A percentile compares a stretch with the other conserved stretches of the same genome.
phyloP scores from a whole-genome alignment of 805 yeast genomes.

The Tetrapisispora pingtungensis region DNA sequence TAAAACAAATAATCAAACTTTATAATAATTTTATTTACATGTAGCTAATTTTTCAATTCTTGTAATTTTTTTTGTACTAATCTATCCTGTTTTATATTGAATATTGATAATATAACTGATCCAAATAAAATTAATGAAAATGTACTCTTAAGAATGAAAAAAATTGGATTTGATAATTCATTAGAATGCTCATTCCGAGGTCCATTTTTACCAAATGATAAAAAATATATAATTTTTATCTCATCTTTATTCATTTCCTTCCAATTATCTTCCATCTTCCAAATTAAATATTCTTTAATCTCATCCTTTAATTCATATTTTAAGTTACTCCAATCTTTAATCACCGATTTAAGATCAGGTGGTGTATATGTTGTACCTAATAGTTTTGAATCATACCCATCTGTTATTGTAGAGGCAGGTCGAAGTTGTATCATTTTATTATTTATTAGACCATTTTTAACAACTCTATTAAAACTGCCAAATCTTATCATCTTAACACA shows the following conservation, averaged over 20 bases:
- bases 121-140: constrained; percentile 16
- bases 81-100: constrained; percentile 7
- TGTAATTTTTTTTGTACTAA: not conserved
- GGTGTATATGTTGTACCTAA: constrained; percentile 15
- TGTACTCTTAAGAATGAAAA: constrained; percentile 14
- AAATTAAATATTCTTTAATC: constrained; percentile 28
- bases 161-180: constrained; percentile 6
- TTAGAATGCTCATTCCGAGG: constrained; percentile 17
- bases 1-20: too few species aligned
- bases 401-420: not conserved
- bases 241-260: constrained; percentile 21
- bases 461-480: too few species aligned
- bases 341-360: constrained; percentile 24
- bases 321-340: constrained; percentile 27
- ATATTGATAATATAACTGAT: constrained; percentile 10
- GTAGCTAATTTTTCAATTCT: not conserved
- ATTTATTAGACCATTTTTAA: not conserved
- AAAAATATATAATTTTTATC: constrained; percentile 26
- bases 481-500: too few species aligned
- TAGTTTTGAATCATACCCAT: not conserved
- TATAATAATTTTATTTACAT: too few species aligned
- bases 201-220: constrained; percentile 33
- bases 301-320: constrained; percentile 29
- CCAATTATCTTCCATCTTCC: constrained; percentile 30
- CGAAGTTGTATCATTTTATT: not conserved